phyloP scores from a whole-genome alignment of 495 filamentous ascomycete species.

The Cladorrhinum samala region DNA sequence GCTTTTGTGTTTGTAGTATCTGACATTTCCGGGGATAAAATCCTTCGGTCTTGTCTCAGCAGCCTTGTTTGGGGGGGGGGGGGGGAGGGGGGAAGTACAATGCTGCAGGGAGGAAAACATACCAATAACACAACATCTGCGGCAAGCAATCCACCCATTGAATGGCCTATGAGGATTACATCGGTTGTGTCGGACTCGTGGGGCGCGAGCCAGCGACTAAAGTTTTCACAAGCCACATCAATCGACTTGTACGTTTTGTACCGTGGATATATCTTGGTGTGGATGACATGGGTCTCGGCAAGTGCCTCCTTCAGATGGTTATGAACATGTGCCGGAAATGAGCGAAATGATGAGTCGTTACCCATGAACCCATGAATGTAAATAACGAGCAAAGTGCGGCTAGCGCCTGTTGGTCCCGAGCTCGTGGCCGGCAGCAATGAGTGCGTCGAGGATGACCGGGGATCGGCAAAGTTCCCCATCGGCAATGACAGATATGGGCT shows the following conservation, averaged over 20 bases:
- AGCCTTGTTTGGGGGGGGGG: too few relatives aligned
- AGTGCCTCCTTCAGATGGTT: slow-evolving; percentile 62
- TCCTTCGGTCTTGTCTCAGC: too few relatives aligned
- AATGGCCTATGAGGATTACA: slow-evolving; percentile 79
- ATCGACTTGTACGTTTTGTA: slow-evolving; percentile 79
- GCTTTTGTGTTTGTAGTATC: slow-evolving; percentile 10
- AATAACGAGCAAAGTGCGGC: slow-evolving; percentile 56
- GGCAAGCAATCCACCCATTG: slow-evolving; percentile 79
- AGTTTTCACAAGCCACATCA: slow-evolving; percentile 66
- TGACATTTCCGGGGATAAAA: slow-evolving; percentile 11
- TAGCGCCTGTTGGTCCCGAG: slow-evolving; percentile 14
- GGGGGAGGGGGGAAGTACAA: neutral
- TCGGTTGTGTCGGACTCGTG: slow-evolving; percentile 72
- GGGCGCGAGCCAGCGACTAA: slow-evolving; percentile 75
- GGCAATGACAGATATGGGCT: neutral
- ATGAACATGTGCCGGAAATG: slow-evolving; percentile 85
- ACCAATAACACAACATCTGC: slow-evolving; percentile 70
- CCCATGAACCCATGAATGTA: slow-evolving; percentile 96
- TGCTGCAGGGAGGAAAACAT: slow-evolving; percentile 3
- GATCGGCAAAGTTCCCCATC: slow-evolving; percentile 34
- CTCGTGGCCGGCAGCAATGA: slow-evolving; percentile 49
- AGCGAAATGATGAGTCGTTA: slow-evolving; percentile 78
- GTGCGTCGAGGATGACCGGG: slow-evolving; percentile 57
- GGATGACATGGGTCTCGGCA: slow-evolving; percentile 67
- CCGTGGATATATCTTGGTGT: slow-evolving; percentile 86